Evolutionary conservation across 306 rosid genomes (phyloP), one percentile per base, ranked within the genome.

Genomic region (Cicer pinnatifidum): DNA sequence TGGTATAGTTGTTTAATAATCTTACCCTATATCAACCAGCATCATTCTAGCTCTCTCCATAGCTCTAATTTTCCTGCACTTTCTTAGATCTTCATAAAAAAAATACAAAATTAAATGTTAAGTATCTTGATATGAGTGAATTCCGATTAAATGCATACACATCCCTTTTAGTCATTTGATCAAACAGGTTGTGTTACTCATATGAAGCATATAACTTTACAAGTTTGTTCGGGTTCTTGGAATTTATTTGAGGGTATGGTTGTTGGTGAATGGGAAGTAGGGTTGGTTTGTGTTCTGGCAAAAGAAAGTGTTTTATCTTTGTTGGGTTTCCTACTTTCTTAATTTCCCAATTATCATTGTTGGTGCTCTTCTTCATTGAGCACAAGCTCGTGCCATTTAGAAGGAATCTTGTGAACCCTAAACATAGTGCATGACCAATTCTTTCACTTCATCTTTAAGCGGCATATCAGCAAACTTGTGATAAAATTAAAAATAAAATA

Each of bases 1-100:
- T 8, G n/a, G 54, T 50, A 40, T 13, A 71, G 38, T 41, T 77
- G 45, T 56, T 75, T 89, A 85, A 17, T 71, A 67, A 78, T 84
- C 88, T 86, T 90, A 85, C 74, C 97, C 96, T 81, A 91, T 83
- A 28, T 86, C 91, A 8, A 57, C 75, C 89, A 92, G 75, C 97
- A 87, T 87, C 78, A 20, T 37, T 84, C 83, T 87, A 60, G 87
- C 86, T 78, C 88, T 87, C 81, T 90, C 85, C 77, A 81, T 76
- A 67, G 90, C 58, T 89, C 91, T 67, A 56, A 61, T 69, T 87
- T 87, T 46, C 92, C 87, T 11, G 85, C 89, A 81, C 84, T 78
- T 75, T 81, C 72, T 51, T 85, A 92, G 50, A 89, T 87, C 76
- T 84, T 86, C 86, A 87, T 89, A 67, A 92, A 69, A 75, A 92